Evolutionary conservation across 1,284 basidiomycete genomes (phyloP).

Genomic region (Marasmius sp.): DNA sequence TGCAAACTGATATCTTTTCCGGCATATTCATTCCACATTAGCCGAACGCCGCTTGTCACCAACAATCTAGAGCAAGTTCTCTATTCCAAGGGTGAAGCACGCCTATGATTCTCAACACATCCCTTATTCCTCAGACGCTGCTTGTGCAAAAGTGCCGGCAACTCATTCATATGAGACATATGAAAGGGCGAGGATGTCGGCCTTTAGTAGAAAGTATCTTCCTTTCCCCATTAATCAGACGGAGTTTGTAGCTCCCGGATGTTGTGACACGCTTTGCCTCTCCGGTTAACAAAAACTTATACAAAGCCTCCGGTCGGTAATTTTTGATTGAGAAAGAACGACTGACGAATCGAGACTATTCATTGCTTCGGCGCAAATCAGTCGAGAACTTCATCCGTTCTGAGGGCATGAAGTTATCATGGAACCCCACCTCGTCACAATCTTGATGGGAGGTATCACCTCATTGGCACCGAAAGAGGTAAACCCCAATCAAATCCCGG

Average conservation of each 20-base stretch:
- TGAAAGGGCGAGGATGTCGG: neutral
- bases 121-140: too few species aligned
- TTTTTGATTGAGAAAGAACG: too few species aligned
- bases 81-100: too few species aligned
- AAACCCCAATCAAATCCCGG: conserved; percentile 2
- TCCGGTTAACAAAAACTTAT: neutral
- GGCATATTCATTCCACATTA: neutral
- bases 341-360: too few species aligned
- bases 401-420: too few species aligned
- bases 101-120: too few species aligned
- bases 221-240: neutral
- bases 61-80: too few species aligned
- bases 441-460: neutral
- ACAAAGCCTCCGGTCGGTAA: neutral
- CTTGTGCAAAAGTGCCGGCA: neutral
- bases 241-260: neutral
- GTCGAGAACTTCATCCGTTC: too few species aligned
- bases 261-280: neutral
- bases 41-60: too few species aligned
- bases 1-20: neutral
- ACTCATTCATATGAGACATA: neutral
- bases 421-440: too few species aligned
- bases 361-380: too few species aligned
- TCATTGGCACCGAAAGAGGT: neutral
- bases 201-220: neutral